Base-by-base conservation (phyloP, 768 basidiomycete species). In the Boletus rubropictus region DNA sequence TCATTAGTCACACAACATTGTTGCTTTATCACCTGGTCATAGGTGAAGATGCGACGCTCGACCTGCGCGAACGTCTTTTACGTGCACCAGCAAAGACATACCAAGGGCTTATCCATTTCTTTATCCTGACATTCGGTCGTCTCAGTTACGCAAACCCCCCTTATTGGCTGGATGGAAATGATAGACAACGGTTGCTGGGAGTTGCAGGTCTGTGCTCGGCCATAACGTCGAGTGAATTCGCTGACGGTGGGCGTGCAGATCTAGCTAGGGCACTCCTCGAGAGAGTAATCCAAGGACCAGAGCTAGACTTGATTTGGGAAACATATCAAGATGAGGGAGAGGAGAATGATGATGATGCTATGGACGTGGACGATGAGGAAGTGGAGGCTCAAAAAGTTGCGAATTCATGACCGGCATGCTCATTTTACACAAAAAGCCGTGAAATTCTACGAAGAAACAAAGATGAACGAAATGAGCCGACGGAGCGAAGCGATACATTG, bases 41-140 rank as follows among this genome's bases (percentile, higher is more conserved):
- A 50, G 67, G 69, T 27, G 61, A 69, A 21, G 72, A 75, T 7
- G 64, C 78, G 11, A 63, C 66, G 10, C 60, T 78, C 39, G 75
- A 79, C 59, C 66, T 89, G 43, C 76, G 79, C 33, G 71, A 73
- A 31, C 79, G 79, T 59, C 72, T 90, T 25, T 76, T 77, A 46
- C 69, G 73, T 34, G 77, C 80, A 14, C 69, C 76, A 11, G 66
- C 68, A 39, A 75, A 79, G 27, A 69, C 72, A 24, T 83, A 84
- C 59, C 80, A 77, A 54, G 81, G 81, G 27, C 64, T 86, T 22
- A 71, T 71, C 11, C 81, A 91, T 54, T 73, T 81, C 60, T 89
- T 89, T 58, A 78, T 82, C 24, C 80, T 89, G n/a, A 78, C 81
- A 1, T 77, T 92, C 45, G 85, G 89, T 32, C 75, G 88, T 51